These are phyloP conservation scores for Myotisia sp. DNA, from an alignment of 2,329 filamentous ascomycete species.

Conservation along the genomic window DNA sequence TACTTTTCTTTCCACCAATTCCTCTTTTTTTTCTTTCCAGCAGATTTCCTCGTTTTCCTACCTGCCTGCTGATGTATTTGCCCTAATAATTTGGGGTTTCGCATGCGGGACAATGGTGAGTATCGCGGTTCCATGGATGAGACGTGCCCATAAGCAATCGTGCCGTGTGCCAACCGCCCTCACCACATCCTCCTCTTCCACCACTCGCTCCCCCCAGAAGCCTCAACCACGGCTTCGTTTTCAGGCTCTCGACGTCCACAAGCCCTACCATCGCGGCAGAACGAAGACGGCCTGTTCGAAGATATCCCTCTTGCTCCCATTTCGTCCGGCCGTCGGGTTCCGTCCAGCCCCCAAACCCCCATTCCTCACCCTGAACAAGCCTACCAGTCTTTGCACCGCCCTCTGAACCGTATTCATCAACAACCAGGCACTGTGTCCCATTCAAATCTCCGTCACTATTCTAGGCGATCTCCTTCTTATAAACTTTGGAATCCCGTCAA, in stretches of 20 bases:
- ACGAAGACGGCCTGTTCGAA: conserved; percentile 21
- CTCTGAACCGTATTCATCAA: no score
- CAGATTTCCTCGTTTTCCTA: not conserved
- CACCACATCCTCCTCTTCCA: conserved; percentile 3
- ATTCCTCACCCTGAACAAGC: no score
- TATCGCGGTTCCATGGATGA: not conserved
- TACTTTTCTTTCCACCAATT: not conserved
- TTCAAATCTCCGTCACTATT: conserved; percentile 4
- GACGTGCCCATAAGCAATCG: conserved; percentile 6
- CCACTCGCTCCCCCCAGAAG: conserved; percentile 8
- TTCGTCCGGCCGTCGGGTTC: no score
- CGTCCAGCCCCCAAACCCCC: conserved; percentile 4
- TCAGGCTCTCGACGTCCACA: conserved; percentile 13
- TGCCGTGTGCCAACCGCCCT: conserved; percentile 10
- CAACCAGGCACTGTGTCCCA: conserved; percentile 8
- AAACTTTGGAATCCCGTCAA: conserved; percentile 49
- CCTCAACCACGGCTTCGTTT: conserved; percentile 21
- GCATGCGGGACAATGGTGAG: no score
- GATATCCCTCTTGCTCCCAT: conserved; percentile 13
- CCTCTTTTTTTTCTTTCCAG: not conserved
- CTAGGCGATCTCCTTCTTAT: conserved; percentile 29
- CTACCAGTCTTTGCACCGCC: no score
- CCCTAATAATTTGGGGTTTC: no score
- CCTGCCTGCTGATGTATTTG: no score
- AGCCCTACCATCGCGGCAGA: conserved; percentile 26